A percentile compares a stretch with the other conserved stretches of the same genome.
Evolutionary conservation across 164 flowering plant species (phyloP).

Genomic region (Sedum album): DNA sequence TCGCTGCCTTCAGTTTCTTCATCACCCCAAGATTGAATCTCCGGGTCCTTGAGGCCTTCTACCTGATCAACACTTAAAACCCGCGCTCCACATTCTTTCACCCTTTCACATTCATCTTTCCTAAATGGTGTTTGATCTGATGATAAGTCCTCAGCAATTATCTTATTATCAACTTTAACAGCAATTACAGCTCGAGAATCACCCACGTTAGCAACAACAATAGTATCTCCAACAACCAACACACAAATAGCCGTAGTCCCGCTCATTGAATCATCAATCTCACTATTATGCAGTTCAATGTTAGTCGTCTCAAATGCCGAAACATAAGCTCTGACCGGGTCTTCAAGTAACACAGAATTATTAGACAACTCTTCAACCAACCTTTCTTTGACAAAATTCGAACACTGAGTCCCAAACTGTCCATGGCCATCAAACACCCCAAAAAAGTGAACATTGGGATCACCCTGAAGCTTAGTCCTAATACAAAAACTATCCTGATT

Average conservation of each 20-base stretch:
- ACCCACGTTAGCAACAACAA: slow-evolving; percentile 88
- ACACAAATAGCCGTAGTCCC: slow-evolving; percentile 95
- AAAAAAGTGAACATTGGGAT: slow-evolving; percentile 90
- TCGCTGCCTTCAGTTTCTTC: slow-evolving; percentile 77
- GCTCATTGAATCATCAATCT: slow-evolving; percentile 89
- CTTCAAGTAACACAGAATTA: slow-evolving; percentile 48
- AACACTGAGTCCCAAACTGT: slow-evolving; percentile 66
- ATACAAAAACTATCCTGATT: slow-evolving; percentile 87
- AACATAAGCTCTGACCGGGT: slow-evolving; percentile 66
- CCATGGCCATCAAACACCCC: slow-evolving; percentile 99
- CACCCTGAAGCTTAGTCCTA: slow-evolving; percentile 58
- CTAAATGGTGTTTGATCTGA: slow-evolving; percentile 89
- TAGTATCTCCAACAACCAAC: slow-evolving; percentile 58
- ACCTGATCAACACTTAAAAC: slow-evolving; percentile 87
- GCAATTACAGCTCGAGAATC: slow-evolving; percentile 92
- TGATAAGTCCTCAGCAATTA: slow-evolving; percentile 65
- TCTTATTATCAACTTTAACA: slow-evolving; percentile 42
- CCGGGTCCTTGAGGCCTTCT: slow-evolving; percentile 79
- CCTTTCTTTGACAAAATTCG: slow-evolving; percentile 68
- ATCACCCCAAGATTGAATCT: slow-evolving; percentile 77
- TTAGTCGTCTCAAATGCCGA: slow-evolving; percentile 56
- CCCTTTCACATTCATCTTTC: slow-evolving; percentile 79
- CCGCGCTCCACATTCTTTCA: slow-evolving; percentile 84
- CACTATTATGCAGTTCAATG: slow-evolving; percentile 56
- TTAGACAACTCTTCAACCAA: slow-evolving; percentile 48